phyloP scores from a whole-genome alignment of 2,329 filamentous ascomycete species.

The Diatrype stigma region DNA sequence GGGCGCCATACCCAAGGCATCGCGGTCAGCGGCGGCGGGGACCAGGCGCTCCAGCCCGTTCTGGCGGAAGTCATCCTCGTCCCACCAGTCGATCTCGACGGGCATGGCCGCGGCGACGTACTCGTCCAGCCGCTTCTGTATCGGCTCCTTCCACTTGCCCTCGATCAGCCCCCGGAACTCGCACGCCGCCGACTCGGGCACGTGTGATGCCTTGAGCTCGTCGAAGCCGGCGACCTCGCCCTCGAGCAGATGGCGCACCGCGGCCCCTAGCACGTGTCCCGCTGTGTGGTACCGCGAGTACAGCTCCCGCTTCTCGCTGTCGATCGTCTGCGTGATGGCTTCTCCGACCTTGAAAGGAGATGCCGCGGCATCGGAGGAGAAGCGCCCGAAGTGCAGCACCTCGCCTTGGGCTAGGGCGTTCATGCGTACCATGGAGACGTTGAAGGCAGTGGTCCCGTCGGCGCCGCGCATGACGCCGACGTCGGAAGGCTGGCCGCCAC shows the following conservation, averaged over 20 bases:
- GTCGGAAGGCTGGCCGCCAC: slow-evolving; percentile 70
- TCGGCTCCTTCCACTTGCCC: slow-evolving; percentile 55
- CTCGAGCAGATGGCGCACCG: slow-evolving; percentile 56
- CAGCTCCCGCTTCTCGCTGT: slow-evolving; percentile 55
- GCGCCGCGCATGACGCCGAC: slow-evolving; percentile 49
- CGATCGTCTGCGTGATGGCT: slow-evolving; percentile 51
- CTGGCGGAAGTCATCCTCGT: slow-evolving; percentile 55
- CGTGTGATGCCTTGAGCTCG: slow-evolving; percentile 69
- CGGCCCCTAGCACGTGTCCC: slow-evolving; percentile 66
- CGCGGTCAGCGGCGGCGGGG: slow-evolving; percentile 41
- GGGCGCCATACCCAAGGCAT: slow-evolving; percentile 28
- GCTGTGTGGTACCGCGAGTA: slow-evolving; percentile 70
- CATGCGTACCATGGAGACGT: slow-evolving; percentile 54
- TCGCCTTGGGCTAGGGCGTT: slow-evolving; percentile 44
- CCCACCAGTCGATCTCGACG: slow-evolving; percentile 65
- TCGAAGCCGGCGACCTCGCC: slow-evolving; percentile 49
- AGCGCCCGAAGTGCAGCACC: slow-evolving; percentile 64
- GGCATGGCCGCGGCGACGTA: slow-evolving; percentile 52
- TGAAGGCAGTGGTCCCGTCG: slow-evolving; percentile 34
- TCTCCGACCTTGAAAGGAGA: slow-evolving; percentile 37
- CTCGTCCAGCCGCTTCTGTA: slow-evolving; percentile 59
- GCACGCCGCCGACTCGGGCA: slow-evolving; percentile 61
- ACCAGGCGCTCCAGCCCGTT: slow-evolving; percentile 53
- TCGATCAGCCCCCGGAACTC: slow-evolving; percentile 67
- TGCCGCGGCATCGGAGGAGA: slow-evolving; percentile 25